These are phyloP conservation scores for Leccinum disarticulatum DNA, from an alignment of 768 basidiomycete species.

Conservation along the genomic window DNA sequence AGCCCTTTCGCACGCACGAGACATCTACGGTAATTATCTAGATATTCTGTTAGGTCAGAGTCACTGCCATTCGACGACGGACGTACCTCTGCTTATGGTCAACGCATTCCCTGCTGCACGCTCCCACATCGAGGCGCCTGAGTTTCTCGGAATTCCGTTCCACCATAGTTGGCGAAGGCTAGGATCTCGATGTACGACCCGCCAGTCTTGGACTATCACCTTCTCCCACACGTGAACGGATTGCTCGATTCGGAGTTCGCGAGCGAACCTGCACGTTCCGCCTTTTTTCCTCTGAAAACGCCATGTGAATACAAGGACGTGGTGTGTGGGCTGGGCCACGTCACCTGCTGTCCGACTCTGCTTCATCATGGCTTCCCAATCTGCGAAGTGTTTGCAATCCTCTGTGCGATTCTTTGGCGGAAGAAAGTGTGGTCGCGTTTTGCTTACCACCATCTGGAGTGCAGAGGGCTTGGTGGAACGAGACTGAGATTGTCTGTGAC, in stretches of 20 bases:
- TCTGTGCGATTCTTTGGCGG: constrained; percentile 80
- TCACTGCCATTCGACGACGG: constrained; percentile 1
- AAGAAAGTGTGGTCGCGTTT: constrained; percentile 77
- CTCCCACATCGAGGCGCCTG: constrained; percentile 82
- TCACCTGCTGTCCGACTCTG: constrained; percentile 71
- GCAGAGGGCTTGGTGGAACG: constrained; percentile 66
- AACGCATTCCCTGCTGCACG: constrained; percentile 82
- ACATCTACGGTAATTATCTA: constrained; percentile 70
- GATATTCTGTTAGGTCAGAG: not conserved
- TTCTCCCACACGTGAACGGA: constrained; percentile 75
- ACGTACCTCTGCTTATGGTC: constrained; percentile 74
- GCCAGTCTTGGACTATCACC: constrained; percentile 82
- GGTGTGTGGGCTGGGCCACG: constrained; percentile 7
- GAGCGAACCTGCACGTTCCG: constrained; percentile 57
- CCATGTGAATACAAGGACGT: constrained; percentile 5
- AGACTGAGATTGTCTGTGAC: constrained; percentile 38
- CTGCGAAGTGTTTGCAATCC: constrained; percentile 79
- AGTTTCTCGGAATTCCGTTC: constrained; percentile 81
- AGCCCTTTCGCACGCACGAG: constrained; percentile 73
- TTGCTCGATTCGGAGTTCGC: constrained; percentile 69
- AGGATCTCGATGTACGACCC: constrained; percentile 63
- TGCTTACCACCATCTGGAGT: constrained; percentile 79
- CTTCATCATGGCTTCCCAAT: constrained; percentile 89
- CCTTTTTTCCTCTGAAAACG: constrained; percentile 63
- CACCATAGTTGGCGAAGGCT: constrained; percentile 78